Percentiles rank a stretch among this genome's conserved stretches.
Evolutionary conservation across 306 rosid species (phyloP).

Genomic region (Arachis hypogaea): DNA sequence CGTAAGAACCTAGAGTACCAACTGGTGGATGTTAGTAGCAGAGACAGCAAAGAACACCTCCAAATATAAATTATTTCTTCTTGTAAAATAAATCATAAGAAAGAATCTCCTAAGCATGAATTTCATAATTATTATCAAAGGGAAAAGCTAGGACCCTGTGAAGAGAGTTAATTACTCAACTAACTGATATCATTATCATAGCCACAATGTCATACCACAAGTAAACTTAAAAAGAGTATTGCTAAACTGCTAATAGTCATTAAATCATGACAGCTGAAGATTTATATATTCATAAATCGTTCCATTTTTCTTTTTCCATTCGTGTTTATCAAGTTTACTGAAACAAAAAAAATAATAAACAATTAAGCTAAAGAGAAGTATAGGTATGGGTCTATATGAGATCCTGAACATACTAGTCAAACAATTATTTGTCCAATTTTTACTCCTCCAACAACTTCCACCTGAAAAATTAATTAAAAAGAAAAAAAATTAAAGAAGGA

Average conservation of each 20-base stretch:
- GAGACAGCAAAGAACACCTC: constrained; percentile 7
- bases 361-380: background rate
- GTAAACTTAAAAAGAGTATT: background rate
- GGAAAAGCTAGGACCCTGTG: background rate
- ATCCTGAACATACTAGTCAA: constrained; percentile 34
- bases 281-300: constrained; percentile 10
- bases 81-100: constrained; percentile 7
- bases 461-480: constrained; percentile 35
- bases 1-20: constrained; percentile 48
- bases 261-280: background rate
- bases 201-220: background rate
- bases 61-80: constrained; percentile 9
- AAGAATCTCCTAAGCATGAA: background rate
- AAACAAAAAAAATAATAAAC: background rate
- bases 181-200: background rate
- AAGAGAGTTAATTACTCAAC: background rate
- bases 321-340: background rate
- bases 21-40: constrained; percentile 24
- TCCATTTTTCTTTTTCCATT: background rate
- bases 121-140: background rate
- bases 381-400: background rate
- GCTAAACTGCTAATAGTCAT: background rate
- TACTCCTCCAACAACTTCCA: constrained; percentile 49
- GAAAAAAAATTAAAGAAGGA: background rate
- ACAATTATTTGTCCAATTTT: constrained; percentile 3